phyloP scores from a whole-genome alignment of 352 stramenopile species.

The Globisporangium cystogenes region DNA sequence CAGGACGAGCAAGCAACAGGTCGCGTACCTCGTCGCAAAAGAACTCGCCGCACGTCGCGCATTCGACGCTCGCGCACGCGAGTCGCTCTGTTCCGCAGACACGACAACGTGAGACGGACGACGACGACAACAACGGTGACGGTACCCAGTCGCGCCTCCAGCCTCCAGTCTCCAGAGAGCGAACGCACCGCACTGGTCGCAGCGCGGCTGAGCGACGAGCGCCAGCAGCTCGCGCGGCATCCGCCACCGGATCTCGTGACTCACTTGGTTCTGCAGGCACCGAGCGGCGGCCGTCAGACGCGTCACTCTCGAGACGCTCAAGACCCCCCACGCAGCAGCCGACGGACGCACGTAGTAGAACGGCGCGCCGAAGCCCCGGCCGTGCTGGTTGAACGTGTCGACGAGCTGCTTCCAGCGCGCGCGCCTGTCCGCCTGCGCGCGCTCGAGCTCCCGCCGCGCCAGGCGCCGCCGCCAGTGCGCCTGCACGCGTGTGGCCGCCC shows the following conservation, averaged over 20 bases:
- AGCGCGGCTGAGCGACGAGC: conserved; percentile 63
- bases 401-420: conserved; percentile 92
- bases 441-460: conserved; percentile 26
- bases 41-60: conserved; percentile 86
- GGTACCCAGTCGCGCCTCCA: too few relatives aligned
- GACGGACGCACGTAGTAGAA: conserved; percentile 87
- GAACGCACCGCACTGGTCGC: conserved; percentile 81
- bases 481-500: conserved; percentile 69
- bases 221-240: conserved; percentile 87
- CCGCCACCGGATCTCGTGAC: conserved; percentile 86
- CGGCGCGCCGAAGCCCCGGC: conserved; percentile 56
- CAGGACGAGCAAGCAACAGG: not conserved
- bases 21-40: conserved; percentile 72
- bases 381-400: conserved; percentile 74
- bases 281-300: conserved; percentile 2
- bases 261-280: conserved; percentile 79
- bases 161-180: not conserved
- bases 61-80: conserved; percentile 72
- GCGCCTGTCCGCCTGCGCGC: conserved; percentile 29
- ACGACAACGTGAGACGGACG: too few relatives aligned
- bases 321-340: not conserved
- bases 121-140: too few relatives aligned
- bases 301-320: conserved; percentile 15
- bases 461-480: conserved; percentile 47
- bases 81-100: conserved; percentile 26